Evolutionary conservation across 2,329 filamentous ascomycete species (phyloP).

Genomic region (Cryphonectria radicalis): DNA sequence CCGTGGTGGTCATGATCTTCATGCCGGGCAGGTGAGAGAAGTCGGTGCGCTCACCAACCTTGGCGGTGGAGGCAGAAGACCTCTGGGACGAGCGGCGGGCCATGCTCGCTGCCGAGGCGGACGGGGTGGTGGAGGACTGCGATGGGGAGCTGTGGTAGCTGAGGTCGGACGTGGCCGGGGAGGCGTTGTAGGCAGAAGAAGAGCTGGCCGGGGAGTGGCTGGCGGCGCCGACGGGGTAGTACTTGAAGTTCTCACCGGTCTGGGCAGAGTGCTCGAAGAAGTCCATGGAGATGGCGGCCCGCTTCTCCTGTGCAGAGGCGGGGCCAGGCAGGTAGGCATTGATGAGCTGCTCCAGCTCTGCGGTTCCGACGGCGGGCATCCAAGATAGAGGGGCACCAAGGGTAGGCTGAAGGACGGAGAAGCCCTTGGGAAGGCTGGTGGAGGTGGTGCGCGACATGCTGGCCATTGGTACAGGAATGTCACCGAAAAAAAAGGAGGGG

Average conservation of each 20-base stretch:
- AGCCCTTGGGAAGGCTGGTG: slow-evolving; percentile 48
- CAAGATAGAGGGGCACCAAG: slow-evolving; percentile 65
- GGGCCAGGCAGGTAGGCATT: slow-evolving; percentile 60
- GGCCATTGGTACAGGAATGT: slow-evolving; percentile 35
- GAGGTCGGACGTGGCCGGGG: slow-evolving; percentile 54
- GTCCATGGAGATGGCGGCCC: slow-evolving; percentile 60
- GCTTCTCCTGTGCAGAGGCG: slow-evolving; percentile 61
- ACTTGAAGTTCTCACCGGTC: slow-evolving; percentile 64
- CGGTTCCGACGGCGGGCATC: slow-evolving; percentile 65
- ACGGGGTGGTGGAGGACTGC: slow-evolving; percentile 27
- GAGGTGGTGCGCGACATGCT: slow-evolving; percentile 44
- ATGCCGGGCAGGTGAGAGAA: slow-evolving; percentile 63
- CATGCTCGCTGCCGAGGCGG: slow-evolving; percentile 31
- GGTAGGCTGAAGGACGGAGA: slow-evolving; percentile 63
- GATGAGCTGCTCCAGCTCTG: slow-evolving; percentile 65
- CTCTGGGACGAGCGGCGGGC: slow-evolving; percentile 37
- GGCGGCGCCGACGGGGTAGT: slow-evolving; percentile 49
- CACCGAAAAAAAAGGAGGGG: neutral
- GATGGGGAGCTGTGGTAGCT: slow-evolving; percentile 47
- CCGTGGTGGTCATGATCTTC: slow-evolving; percentile 69
- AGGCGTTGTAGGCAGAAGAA: slow-evolving; percentile 54
- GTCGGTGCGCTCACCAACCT: slow-evolving; percentile 41
- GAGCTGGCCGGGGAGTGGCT: slow-evolving; percentile 44
- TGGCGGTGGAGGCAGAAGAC: slow-evolving; percentile 29
- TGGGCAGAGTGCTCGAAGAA: slow-evolving; percentile 58